Conservation (phyloP, 1,284 basidiomycete species). For the Caloboletus firmus region DNA sequence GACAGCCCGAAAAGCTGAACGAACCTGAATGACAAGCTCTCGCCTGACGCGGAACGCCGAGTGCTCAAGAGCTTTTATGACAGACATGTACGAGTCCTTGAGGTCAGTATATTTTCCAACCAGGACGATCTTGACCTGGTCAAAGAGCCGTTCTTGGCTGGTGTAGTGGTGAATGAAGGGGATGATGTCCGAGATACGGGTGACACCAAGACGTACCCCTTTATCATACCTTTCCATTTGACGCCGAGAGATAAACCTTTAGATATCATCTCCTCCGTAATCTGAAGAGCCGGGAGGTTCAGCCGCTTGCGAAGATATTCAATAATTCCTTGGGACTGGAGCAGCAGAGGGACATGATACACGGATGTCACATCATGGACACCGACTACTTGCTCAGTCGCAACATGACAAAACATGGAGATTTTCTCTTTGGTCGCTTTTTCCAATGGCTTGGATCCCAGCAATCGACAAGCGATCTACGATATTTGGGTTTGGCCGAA, state of each 20-base stretch:
- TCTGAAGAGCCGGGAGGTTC: constrained; percentile 62
- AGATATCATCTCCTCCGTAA: constrained; percentile 57
- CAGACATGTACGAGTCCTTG: constrained; percentile 99
- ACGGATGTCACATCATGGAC: constrained; percentile 97
- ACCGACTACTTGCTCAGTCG: constrained; percentile 90
- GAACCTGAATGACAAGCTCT: constrained; percentile 77
- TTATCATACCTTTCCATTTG: constrained; percentile 85
- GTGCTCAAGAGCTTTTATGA: constrained; percentile 96
- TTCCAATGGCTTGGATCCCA: constrained; percentile 73
- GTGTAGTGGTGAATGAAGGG: constrained; percentile 1
- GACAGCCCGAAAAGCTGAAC: constrained; percentile 24
- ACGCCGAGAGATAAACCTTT: constrained; percentile 67
- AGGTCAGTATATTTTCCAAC: constrained; percentile 98
- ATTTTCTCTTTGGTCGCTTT: constrained; percentile 92
- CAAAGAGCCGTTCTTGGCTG: constrained; percentile 91
- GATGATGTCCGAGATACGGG: not conserved
- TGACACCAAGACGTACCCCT: constrained; percentile 46
- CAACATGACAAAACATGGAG: constrained; percentile 99
- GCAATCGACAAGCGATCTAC: constrained; percentile 89
- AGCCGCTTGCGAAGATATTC: constrained; percentile 83
- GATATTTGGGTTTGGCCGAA: not conserved
- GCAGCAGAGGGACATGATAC: constrained; percentile 94
- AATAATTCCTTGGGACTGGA: constrained; percentile 91
- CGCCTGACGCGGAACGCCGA: constrained; percentile 90
- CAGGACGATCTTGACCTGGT: constrained; percentile 87